These are phyloP conservation scores for Paulownia fortunei DNA, from an alignment of 257 asterid species.

Conservation along the genomic window DNA sequence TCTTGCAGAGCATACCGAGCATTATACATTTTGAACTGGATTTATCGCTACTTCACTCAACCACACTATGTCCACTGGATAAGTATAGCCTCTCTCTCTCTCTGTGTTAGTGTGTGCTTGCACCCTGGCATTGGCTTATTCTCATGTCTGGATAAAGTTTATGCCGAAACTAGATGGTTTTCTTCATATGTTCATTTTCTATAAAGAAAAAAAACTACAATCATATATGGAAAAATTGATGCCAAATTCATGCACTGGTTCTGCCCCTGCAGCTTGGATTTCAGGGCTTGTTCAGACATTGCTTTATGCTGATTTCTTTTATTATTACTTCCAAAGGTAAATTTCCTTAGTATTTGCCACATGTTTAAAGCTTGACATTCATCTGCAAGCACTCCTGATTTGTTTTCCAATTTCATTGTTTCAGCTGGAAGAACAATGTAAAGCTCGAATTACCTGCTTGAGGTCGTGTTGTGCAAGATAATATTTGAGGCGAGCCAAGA, in stretches of 20 bases:
- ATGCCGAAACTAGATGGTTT: not conserved
- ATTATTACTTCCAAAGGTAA: conserved; percentile 88
- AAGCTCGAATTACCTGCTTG: conserved; percentile 78
- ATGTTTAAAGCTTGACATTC: not conserved
- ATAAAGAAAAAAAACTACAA: not conserved
- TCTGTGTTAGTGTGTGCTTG: not conserved
- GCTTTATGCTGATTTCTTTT: conserved; percentile 89
- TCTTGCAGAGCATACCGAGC: conserved; percentile 78
- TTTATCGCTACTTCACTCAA: conserved; percentile 91
- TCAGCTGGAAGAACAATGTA: conserved; percentile 81
- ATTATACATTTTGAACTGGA: conserved; percentile 84
- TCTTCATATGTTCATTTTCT: not conserved
- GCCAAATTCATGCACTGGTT: conserved; percentile 11
- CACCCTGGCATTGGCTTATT: too few species aligned
- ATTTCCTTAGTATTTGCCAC: not conserved
- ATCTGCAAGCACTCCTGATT: not conserved
- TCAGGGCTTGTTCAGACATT: conserved; percentile 77
- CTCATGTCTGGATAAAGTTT: not conserved
- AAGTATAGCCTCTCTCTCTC: conserved; percentile 51
- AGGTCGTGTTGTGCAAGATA: conserved; percentile 28
- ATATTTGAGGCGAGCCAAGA: conserved; percentile 18
- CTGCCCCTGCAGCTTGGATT: conserved; percentile 68
- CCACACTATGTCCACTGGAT: conserved; percentile 88
- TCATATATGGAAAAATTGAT: not conserved
- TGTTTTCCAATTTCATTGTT: conserved; percentile 21